phyloP scores from a whole-genome alignment of 805 yeast species.

The Ogataea allantospora region DNA sequence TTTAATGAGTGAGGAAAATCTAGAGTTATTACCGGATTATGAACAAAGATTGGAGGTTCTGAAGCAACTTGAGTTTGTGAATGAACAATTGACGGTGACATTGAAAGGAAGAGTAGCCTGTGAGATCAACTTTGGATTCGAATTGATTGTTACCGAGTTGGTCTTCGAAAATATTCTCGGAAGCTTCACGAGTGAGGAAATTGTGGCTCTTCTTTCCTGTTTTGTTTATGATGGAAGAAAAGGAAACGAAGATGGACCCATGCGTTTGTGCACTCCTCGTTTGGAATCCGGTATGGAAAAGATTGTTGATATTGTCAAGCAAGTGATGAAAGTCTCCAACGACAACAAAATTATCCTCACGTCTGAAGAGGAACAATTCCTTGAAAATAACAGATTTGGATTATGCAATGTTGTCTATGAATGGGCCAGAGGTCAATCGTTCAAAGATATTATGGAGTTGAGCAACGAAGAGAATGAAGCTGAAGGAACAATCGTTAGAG shows the following conservation, averaged over 20 bases:
- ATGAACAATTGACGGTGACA: slow-evolving; percentile 66
- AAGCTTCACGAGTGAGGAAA: slow-evolving; percentile 92
- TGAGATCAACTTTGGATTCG: slow-evolving; percentile 90
- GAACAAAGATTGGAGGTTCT: slow-evolving; percentile 83
- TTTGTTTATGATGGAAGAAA: slow-evolving; percentile 89
- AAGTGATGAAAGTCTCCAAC: slow-evolving; percentile 58
- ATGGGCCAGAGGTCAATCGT: slow-evolving; percentile 95
- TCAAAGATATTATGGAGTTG: slow-evolving; percentile 85
- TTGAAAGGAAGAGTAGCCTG: slow-evolving; percentile 92
- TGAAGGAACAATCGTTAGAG: slow-evolving; percentile 96
- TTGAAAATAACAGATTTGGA: slow-evolving; percentile 83
- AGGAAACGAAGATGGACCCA: slow-evolving; percentile 56
- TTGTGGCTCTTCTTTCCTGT: slow-evolving; percentile 89
- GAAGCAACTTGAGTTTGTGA: slow-evolving; percentile 76
- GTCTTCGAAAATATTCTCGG: slow-evolving; percentile 89
- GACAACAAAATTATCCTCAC: slow-evolving; percentile 73
- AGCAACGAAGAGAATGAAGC: slow-evolving; percentile 67
- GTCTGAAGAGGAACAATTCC: slow-evolving; percentile 79
- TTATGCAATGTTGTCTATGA: slow-evolving; percentile 92
- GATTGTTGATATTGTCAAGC: slow-evolving; percentile 68
- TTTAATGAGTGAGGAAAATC: slow-evolving; percentile 78
- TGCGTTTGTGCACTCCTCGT: slow-evolving; percentile 60
- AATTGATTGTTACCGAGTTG: slow-evolving; percentile 82
- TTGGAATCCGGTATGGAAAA: slow-evolving; percentile 67
- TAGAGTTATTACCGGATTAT: slow-evolving; percentile 89